Percentiles rank a stretch among this genome's conserved stretches.
phyloP scores from a whole-genome alignment of 805 yeast genomes.

The Zygotorulaspora sp. region DNA sequence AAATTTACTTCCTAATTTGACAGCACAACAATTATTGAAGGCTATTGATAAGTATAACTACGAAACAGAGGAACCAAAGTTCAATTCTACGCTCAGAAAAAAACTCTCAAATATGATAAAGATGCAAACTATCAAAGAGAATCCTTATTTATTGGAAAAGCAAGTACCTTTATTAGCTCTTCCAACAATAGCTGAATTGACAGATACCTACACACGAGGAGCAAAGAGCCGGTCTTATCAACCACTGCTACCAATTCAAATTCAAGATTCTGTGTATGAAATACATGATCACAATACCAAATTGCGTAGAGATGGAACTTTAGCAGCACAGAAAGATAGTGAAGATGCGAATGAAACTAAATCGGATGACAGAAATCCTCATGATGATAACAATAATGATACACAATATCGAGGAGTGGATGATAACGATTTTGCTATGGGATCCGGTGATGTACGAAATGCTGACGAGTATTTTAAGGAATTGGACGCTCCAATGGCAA shows the following conservation, averaged over 20 bases:
- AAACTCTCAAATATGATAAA: conserved; percentile 23
- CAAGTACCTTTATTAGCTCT: conserved; percentile 51
- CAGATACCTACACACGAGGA: conserved; percentile 58
- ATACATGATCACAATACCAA: conserved; percentile 44
- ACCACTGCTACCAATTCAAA: conserved; percentile 66
- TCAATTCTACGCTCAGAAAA: conserved; percentile 50
- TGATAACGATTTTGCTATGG: not conserved
- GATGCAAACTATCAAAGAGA: conserved; percentile 11
- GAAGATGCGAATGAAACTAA: conserved; percentile 15
- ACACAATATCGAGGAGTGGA: conserved; percentile 2
- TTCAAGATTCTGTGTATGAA: conserved; percentile 69
- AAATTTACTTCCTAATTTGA: conserved; percentile 51
- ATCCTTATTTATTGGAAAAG: conserved; percentile 45
- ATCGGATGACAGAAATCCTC: conserved; percentile 11
- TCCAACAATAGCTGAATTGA: conserved; percentile 71
- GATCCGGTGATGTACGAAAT: conserved; percentile 42
- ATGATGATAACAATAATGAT: conserved; percentile 14
- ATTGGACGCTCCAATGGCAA: conserved; percentile 61
- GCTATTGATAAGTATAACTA: conserved; percentile 72
- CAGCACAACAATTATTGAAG: conserved; percentile 65
- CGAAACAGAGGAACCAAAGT: conserved; percentile 72
- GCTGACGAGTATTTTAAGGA: conserved; percentile 60
- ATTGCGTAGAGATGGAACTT: conserved; percentile 23
- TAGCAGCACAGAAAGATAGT: conserved; percentile 8
- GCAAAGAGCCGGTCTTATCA: conserved; percentile 51